phyloP scores from a whole-genome alignment of 148 eudicot species.

The Rheum nobile region DNA sequence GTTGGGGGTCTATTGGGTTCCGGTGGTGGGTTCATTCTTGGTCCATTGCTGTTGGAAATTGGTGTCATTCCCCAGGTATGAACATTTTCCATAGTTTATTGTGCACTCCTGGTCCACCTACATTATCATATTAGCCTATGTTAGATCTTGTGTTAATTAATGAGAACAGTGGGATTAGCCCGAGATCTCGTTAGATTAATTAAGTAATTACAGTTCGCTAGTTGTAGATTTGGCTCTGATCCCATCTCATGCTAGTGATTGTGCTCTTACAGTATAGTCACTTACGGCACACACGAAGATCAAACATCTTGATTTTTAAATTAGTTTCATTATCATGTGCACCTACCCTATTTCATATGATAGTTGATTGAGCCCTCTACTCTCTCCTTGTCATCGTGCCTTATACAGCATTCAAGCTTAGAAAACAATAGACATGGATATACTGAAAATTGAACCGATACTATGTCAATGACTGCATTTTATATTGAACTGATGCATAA shows the following conservation, averaged over 20 bases:
- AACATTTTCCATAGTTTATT: neutral
- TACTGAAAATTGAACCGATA: neutral
- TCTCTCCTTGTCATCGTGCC: neutral
- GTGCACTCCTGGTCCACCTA: neutral
- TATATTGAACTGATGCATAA: neutral
- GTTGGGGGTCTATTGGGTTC: slow-evolving; percentile 96
- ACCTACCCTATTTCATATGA: neutral
- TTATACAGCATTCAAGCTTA: neutral
- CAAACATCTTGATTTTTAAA: neutral
- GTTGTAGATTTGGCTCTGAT: neutral
- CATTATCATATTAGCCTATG: neutral
- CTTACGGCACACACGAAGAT: neutral
- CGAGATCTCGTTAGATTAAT: neutral
- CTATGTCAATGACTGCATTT: neutral
- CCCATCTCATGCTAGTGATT: neutral
- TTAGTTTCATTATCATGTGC: neutral
- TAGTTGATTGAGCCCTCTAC: neutral
- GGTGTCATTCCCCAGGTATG: slow-evolving; percentile 97
- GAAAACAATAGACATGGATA: neutral
- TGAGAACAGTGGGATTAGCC: neutral
- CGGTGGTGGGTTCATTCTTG: slow-evolving; percentile 95
- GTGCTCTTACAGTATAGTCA: neutral
- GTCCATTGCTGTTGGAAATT: slow-evolving; percentile 89
- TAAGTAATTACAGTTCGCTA: neutral
- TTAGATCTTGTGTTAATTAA: neutral